Percentiles rank a stretch among this genome's conserved stretches.
Evolutionary conservation across 148 eudicot genomes (phyloP).

Genomic region (Heliosperma pusillum): DNA sequence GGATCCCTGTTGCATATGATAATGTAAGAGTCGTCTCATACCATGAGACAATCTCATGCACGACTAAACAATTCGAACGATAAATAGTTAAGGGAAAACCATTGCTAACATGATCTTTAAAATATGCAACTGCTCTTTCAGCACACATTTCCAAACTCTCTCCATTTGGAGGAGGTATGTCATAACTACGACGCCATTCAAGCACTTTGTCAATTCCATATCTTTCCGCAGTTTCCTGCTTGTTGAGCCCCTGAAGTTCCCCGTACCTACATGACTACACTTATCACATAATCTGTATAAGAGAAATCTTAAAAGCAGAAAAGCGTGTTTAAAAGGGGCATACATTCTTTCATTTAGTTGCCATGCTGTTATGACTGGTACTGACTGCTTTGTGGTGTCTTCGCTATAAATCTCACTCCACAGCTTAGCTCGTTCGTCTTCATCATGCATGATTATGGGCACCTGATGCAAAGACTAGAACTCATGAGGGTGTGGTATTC

Average conservation of each 20-base stretch:
- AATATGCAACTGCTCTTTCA: conserved; percentile 95
- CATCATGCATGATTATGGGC: conserved; percentile 76
- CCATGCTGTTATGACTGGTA: conserved; percentile 94
- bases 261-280: conserved; percentile 68
- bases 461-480: conserved; percentile 47
- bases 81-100: not conserved
- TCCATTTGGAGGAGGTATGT: conserved; percentile 96
- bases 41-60: not conserved
- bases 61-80: not conserved
- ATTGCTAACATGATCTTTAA: conserved; percentile 60
- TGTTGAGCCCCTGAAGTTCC: conserved; percentile 93
- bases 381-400: conserved; percentile 76
- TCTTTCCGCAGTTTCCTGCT: conserved; percentile 94
- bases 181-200: conserved; percentile 98
- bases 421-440: conserved; percentile 70
- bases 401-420: conserved; percentile 92
- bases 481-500: conserved; percentile 2
- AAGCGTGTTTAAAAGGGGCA: conserved; percentile 7
- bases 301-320: not conserved
- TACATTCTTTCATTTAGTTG: conserved; percentile 98
- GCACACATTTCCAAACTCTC: conserved; percentile 99
- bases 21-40: not conserved
- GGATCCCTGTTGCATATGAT: not conserved
- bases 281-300: not conserved
- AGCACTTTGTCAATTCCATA: conserved; percentile 93